Evolutionary conservation across 1,284 basidiomycete genomes (phyloP), one percentile per base, ranked within the genome.

Genomic region (Laetiporus sulphureus): DNA sequence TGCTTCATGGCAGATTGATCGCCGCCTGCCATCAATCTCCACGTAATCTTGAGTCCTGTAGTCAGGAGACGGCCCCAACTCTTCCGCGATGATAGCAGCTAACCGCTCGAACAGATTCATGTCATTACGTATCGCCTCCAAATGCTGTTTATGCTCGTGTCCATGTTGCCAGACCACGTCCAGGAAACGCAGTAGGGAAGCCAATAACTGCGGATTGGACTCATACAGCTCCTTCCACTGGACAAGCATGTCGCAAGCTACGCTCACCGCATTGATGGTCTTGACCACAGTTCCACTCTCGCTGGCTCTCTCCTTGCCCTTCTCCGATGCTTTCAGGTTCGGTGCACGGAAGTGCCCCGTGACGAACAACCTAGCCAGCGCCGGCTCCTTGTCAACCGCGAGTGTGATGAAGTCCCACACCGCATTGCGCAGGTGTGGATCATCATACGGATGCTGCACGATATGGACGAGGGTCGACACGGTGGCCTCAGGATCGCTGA

Each of bases 321-420:
- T 73, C 38, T 59, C 44, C 30, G 42, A 40, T 2, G 23, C n/a
- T 16, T 33, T 29, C 7, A 36, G 30, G 2, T 22, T 62, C 1
- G 77, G 72, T 25, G 70, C 65, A 42, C 72, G 75, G 61, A 77
- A 81, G 41, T 75, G 74, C 2, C 82, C 92, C 0, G 79, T 79
- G 39, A 91, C 79, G 44, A 95, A 83, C 13, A 96, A 70, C 33
- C 78, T 76, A 0, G 90, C 90, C 4, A 96, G 71, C 0, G 92
- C 91, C 1, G 93, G 91, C 56, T 95, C 91, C 42, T 82, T 85
- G 48, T 90, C 82, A 16, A 93, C 79, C 3, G 91, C 83, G 11
- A 89, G 72, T 0, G 85, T 72, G 20, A 95, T 79, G 53, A 96
- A 85, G 45, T 74, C 77, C 91, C 93, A 96, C 1, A 89, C 77